phyloP scores from a whole-genome alignment of 805 yeast genomes.

The Cyberlindnera xylosilytica region DNA sequence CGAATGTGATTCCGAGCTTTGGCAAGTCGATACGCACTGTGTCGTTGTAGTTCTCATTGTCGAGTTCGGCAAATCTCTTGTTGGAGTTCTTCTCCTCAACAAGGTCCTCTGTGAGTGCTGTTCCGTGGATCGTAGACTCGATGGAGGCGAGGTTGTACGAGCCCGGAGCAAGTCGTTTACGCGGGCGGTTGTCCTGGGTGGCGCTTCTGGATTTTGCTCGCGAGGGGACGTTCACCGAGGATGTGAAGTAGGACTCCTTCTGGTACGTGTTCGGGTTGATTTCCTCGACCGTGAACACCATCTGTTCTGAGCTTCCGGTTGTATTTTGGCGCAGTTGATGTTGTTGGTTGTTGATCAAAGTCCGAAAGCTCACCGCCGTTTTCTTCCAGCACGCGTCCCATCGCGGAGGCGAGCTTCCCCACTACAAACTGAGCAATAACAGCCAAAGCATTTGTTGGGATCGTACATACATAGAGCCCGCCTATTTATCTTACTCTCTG shows the following conservation, averaged over 20 bases:
- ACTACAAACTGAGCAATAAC: too few species aligned
- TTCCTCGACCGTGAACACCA: constrained; percentile 22
- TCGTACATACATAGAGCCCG: too few species aligned
- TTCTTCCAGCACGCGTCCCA: too few species aligned
- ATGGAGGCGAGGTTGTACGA: constrained; percentile 27
- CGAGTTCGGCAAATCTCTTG: constrained; percentile 39
- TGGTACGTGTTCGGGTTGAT: constrained; percentile 17
- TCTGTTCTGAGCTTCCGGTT: not conserved
- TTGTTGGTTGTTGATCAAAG: not conserved
- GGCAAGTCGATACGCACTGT: constrained; percentile 37
- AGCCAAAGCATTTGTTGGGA: too few species aligned
- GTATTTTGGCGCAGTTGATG: not conserved
- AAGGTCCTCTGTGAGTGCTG: constrained; percentile 25
- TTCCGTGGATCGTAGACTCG: constrained; percentile 27
- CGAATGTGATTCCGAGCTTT: constrained; percentile 24
- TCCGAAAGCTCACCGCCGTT: not conserved
- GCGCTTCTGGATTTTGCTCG: constrained; percentile 17
- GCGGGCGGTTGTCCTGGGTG: constrained; percentile 11
- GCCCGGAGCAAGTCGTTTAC: constrained; percentile 28
- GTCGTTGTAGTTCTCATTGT: constrained; percentile 44
- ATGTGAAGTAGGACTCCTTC: constrained; percentile 27
- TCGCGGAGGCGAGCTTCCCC: too few species aligned
- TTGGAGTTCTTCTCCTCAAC: constrained; percentile 34
- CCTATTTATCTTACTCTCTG: constrained; percentile 64
- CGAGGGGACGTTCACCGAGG: constrained; percentile 22